Conservation (phyloP, 2,329 filamentous ascomycete genomes). For the Lecanicillium sp. region DNA sequence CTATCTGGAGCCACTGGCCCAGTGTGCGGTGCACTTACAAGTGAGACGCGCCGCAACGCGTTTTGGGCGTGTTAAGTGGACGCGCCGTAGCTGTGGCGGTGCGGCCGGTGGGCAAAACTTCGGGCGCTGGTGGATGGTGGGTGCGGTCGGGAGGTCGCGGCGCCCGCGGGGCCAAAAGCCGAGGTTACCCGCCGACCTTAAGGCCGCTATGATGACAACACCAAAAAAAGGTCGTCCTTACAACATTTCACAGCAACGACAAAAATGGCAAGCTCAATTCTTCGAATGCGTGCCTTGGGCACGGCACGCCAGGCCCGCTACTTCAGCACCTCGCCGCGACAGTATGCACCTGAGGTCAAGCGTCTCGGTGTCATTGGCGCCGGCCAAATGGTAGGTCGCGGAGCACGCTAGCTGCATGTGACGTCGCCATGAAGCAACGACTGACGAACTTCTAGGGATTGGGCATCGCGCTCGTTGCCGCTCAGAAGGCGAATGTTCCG, state of each 20-base stretch:
- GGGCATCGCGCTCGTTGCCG: conserved; percentile 91
- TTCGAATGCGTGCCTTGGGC: conserved; percentile 27
- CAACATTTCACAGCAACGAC: conserved; percentile 8
- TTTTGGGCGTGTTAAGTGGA: conserved; percentile 1
- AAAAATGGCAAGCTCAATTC: conserved; percentile 32
- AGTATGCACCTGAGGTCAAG: conserved; percentile 66
- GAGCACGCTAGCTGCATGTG: conserved; percentile 31
- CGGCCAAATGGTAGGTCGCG: conserved; percentile 75
- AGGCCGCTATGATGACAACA: conserved; percentile 6
- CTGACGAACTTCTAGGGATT: conserved; percentile 57
- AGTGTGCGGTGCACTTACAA: background rate
- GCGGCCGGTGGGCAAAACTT: background rate
- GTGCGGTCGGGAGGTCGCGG: background rate
- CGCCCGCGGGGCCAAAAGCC: conserved; percentile 19
- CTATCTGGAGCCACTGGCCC: background rate
- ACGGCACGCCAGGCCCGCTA: conserved; percentile 36
- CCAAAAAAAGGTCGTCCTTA: conserved; percentile 5
- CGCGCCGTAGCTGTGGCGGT: no score
- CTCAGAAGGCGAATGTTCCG: conserved; percentile 72
- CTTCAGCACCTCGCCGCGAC: conserved; percentile 63
- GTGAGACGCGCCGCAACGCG: background rate
- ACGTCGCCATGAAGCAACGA: conserved; percentile 14
- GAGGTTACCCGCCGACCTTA: conserved; percentile 33
- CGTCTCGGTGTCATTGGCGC: conserved; percentile 86
- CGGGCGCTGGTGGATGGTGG: background rate